These are phyloP conservation scores for Cryptococcus wingfieldii DNA, from an alignment of 1,284 basidiomycete genomes.

Conservation along the genomic window DNA sequence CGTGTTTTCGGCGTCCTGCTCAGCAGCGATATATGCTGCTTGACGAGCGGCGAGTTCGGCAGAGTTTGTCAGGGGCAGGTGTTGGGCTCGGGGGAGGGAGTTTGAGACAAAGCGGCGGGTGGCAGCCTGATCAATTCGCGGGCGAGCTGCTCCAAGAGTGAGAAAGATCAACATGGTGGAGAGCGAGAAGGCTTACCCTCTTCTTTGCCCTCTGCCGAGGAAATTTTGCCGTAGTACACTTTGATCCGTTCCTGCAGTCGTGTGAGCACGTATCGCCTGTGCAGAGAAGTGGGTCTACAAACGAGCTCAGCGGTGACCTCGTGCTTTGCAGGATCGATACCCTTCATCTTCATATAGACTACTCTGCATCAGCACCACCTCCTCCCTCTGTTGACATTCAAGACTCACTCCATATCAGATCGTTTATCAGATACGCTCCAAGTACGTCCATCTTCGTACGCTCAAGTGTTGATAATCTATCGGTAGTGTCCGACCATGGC, in stretches of 20 bases:
- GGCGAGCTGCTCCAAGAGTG: neutral
- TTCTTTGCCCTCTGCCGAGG: conserved; percentile 31
- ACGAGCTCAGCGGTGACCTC: conserved; percentile 40
- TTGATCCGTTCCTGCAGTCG: conserved; percentile 31
- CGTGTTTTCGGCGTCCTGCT: conserved; percentile 14
- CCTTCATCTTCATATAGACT: conserved; percentile 46
- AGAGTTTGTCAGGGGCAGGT: conserved; percentile 12
- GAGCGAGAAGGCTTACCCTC: conserved; percentile 21
- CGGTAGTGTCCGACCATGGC: conserved; percentile 17
- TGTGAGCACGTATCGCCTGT: neutral
- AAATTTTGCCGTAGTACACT: conserved; percentile 43
- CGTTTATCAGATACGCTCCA: conserved; percentile 38
- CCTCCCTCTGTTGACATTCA: neutral
- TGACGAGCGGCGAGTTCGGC: conserved; percentile 12
- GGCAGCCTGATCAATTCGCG: conserved; percentile 31
- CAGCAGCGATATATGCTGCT: conserved; percentile 14
- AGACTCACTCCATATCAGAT: conserved; percentile 44
- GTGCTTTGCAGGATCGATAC: conserved; percentile 41
- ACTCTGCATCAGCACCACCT: neutral
- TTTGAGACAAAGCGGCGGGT: conserved; percentile 38
- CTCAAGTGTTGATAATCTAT: conserved; percentile 19
- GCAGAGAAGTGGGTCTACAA: neutral
- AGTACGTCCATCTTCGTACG: conserved; percentile 43
- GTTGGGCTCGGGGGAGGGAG: conserved; percentile 25
- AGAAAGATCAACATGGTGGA: too few relatives aligned